Evolutionary conservation across 768 basidiomycete genomes (phyloP).

Genomic region (Russula vinacea): DNA sequence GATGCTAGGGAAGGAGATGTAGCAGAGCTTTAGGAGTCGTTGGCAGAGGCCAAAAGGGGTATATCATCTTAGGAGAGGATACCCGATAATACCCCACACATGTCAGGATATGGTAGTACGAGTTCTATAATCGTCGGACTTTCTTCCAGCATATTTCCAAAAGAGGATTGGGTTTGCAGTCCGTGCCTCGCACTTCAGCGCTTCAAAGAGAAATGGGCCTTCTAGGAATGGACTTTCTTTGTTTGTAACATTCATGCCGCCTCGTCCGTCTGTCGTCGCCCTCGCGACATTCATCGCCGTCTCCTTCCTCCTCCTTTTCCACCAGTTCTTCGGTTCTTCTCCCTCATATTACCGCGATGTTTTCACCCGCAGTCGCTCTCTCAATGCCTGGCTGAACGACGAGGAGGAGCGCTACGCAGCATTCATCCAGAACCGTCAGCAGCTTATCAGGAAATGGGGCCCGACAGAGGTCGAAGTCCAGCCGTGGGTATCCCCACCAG

Average conservation of each 20-base stretch:
- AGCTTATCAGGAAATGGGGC: constrained; percentile 19
- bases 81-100: constrained; percentile 13
- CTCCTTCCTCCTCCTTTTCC: neutral
- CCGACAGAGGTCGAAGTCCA: constrained; percentile 4
- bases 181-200: too few species aligned
- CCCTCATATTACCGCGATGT: constrained; percentile 12
- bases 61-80: neutral
- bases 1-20: neutral
- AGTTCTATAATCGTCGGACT: neutral
- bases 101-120: constrained; percentile 5
- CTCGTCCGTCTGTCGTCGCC: neutral
- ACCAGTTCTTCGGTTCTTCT: neutral
- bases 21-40: neutral
- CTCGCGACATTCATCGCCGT: neutral
- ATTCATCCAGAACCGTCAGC: neutral
- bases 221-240: too few species aligned
- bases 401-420: constrained; percentile 12
- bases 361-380: neutral
- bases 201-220: too few species aligned
- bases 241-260: neutral
- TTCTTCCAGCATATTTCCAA: too few species aligned
- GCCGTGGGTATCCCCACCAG: constrained; percentile 4
- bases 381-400: neutral
- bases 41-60: neutral
- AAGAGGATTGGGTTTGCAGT: too few species aligned